Percentiles rank a stretch among this genome's conserved stretches.
Evolutionary conservation across 495 filamentous ascomycete genomes (phyloP).

Genomic region (Lasiosphaeris hirsuta): DNA sequence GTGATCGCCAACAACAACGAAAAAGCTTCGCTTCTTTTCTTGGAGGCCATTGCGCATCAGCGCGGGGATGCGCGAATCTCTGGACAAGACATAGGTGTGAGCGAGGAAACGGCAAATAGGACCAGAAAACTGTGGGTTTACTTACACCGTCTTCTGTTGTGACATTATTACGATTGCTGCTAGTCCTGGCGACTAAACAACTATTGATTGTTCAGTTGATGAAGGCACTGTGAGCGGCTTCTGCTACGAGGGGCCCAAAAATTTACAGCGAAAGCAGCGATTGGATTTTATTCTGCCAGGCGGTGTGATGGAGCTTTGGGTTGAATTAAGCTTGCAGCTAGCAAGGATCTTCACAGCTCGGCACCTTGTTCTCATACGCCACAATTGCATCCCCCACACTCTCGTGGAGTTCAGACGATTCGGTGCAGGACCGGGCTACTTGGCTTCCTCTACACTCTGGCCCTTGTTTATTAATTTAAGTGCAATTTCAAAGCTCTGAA

Average conservation of each 20-base stretch:
- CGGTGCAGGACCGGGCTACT: no score
- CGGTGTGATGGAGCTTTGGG: slow-evolving; percentile 17
- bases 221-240: background rate
- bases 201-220: background rate
- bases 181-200: slow-evolving; percentile 8
- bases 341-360: background rate
- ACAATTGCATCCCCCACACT: no score
- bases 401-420: no score
- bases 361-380: background rate
- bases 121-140: background rate
- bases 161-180: slow-evolving; percentile 38
- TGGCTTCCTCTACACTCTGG: no score
- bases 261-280: slow-evolving; percentile 7
- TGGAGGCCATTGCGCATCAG: slow-evolving; percentile 94
- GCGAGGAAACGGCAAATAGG: background rate
- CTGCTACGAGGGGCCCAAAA: slow-evolving; percentile 19
- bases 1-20: slow-evolving; percentile 92
- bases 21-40: slow-evolving; percentile 96
- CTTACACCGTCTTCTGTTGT: slow-evolving; percentile 57
- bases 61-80: slow-evolving; percentile 92
- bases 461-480: no score
- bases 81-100: slow-evolving; percentile 27
- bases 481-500: no score
- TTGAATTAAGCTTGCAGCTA: background rate
- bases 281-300: slow-evolving; percentile 33